Evolutionary conservation across 2,329 filamentous ascomycete genomes (phyloP).

Genomic region (Nemania sp.): DNA sequence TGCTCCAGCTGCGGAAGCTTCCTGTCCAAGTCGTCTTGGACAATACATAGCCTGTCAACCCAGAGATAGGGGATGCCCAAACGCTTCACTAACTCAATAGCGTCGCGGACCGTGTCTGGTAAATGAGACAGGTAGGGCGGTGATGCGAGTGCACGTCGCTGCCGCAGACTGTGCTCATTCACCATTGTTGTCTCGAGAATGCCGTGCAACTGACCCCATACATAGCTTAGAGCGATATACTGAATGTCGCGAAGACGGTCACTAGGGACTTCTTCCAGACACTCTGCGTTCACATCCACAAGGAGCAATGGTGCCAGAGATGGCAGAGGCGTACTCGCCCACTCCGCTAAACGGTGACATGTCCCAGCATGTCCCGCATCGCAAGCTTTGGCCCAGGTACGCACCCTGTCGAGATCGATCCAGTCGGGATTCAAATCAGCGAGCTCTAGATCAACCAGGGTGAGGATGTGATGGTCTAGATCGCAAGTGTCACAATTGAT

Average conservation of each 20-base stretch:
- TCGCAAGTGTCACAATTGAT: slow-evolving; percentile 5
- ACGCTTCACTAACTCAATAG: background rate
- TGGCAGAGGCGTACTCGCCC: background rate
- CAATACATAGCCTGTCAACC: slow-evolving; percentile 3
- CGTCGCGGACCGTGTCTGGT: background rate
- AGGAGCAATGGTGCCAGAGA: background rate
- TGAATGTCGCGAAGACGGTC: background rate
- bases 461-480: background rate
- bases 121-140: background rate
- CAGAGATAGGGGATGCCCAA: background rate
- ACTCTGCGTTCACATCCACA: background rate
- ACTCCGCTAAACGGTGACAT: background rate
- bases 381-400: background rate
- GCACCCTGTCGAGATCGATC: background rate
- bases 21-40: background rate
- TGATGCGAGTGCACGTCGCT: background rate
- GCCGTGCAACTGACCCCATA: background rate
- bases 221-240: slow-evolving; percentile 3
- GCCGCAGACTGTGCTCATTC: background rate
- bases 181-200: background rate
- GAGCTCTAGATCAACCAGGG: background rate
- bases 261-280: background rate
- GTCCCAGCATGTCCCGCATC: background rate
- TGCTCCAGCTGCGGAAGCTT: slow-evolving; percentile 1
- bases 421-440: background rate